Evolutionary conservation across 2,329 filamentous ascomycete species (phyloP).

Genomic region (Penicillium sp.): DNA sequence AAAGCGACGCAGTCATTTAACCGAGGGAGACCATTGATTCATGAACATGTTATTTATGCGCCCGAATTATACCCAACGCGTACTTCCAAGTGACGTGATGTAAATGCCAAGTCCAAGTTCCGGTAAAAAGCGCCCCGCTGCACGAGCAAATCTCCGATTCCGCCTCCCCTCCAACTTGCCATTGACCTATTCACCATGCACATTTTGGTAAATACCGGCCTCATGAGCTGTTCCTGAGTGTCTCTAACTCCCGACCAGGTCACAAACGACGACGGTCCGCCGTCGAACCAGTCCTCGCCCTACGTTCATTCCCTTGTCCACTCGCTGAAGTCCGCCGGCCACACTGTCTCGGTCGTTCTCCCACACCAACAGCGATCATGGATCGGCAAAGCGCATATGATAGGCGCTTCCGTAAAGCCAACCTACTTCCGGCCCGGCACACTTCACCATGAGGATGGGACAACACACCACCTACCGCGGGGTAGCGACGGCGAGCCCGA

Average conservation of each 20-base stretch:
- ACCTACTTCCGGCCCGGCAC: conserved; percentile 73
- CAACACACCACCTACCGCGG: conserved; percentile 60
- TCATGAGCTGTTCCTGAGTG: not conserved
- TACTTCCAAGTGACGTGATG: not conserved
- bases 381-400: conserved; percentile 98
- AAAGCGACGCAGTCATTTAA: conserved; percentile 31
- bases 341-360: conserved; percentile 86
- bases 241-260: conserved; percentile 32
- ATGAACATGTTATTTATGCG: not conserved
- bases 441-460: conserved; percentile 63
- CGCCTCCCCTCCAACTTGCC: conserved; percentile 16
- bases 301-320: conserved; percentile 74
- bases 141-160: conserved; percentile 19
- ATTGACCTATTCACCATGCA: conserved; percentile 42
- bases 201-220: conserved; percentile 46
- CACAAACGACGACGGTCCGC: conserved; percentile 76
- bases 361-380: conserved; percentile 91
- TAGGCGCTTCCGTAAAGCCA: conserved; percentile 81
- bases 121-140: conserved; percentile 21
- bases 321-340: conserved; percentile 70
- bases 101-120: conserved; percentile 14
- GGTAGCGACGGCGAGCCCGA: conserved; percentile 50
- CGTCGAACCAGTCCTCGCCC: conserved; percentile 72
- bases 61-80: conserved; percentile 3
- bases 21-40: conserved; percentile 14